These are phyloP conservation scores for Endoconidiophora polonica DNA, from an alignment of 2,329 filamentous ascomycete species.

Conservation along the genomic window DNA sequence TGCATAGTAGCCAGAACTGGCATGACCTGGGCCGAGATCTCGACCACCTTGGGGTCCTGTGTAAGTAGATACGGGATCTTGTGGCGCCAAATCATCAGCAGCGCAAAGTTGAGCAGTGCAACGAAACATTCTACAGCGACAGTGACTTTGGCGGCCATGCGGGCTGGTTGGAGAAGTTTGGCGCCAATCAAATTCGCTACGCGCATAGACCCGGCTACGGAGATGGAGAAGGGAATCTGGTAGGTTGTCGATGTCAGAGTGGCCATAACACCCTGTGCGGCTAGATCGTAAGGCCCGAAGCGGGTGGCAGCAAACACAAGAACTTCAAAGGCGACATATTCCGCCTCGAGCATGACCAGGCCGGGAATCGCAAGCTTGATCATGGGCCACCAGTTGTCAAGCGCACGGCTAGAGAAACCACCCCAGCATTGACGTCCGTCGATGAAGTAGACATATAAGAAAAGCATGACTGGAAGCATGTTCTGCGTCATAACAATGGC, in stretches of 20 bases:
- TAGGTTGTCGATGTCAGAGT: constrained; percentile 68
- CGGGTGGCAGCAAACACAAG: constrained; percentile 69
- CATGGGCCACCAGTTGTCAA: constrained; percentile 63
- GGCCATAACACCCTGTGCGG: constrained; percentile 72
- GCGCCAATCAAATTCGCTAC: constrained; percentile 88
- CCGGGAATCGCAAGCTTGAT: constrained; percentile 74
- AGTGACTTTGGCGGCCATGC: constrained; percentile 62
- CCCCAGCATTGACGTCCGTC: constrained; percentile 70
- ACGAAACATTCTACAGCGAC: constrained; percentile 50
- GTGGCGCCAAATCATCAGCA: constrained; percentile 52
- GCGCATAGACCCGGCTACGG: constrained; percentile 73
- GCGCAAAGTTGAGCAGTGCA: constrained; percentile 60
- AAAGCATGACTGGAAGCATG: constrained; percentile 58
- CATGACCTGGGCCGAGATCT: constrained; percentile 50
- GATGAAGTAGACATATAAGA: constrained; percentile 60
- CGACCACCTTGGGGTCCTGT: constrained; percentile 52
- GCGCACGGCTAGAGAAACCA: constrained; percentile 53
- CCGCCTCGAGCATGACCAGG: constrained; percentile 84
- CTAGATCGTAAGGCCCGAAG: constrained; percentile 62
- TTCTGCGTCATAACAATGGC: constrained; percentile 66
- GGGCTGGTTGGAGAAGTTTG: constrained; percentile 62
- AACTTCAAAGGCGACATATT: constrained; percentile 86
- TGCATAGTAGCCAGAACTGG: constrained; percentile 80
- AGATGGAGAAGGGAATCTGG: constrained; percentile 82
- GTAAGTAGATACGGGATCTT: constrained; percentile 67